Percentiles rank a stretch among this genome's conserved stretches.
Conservation (phyloP, 192 early-diverging fungal genomes). For the Pilaira anomala region DNA sequence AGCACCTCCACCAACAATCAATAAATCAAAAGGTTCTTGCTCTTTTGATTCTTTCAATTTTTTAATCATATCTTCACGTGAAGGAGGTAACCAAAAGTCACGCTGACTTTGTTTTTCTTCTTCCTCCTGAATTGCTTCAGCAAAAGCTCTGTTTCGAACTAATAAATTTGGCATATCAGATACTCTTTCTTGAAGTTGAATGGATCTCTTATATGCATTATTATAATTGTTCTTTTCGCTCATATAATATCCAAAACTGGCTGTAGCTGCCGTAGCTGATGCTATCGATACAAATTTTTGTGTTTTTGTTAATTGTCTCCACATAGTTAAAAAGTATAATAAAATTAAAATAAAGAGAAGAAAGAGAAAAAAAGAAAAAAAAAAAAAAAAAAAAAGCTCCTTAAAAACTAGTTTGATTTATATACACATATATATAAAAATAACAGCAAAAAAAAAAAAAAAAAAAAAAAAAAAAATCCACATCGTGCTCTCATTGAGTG, state of each 20-base stretch:
- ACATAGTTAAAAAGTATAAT: constrained; percentile 24
- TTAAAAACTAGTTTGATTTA: too few relatives aligned
- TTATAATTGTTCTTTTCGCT: neutral
- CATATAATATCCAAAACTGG: constrained; percentile 19
- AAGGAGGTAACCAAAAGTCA: constrained; percentile 63
- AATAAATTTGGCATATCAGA: neutral
- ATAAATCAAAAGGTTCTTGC: constrained; percentile 67
- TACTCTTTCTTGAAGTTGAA: neutral
- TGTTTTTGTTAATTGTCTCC: constrained; percentile 31
- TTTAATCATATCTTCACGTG: constrained; percentile 67
- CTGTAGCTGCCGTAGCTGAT: constrained; percentile 18
- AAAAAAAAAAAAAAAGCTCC: neutral
- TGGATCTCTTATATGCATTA: constrained; percentile 12
- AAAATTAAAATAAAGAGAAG: neutral
- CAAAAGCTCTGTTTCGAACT: constrained; percentile 12
- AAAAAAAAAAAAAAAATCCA: neutral
- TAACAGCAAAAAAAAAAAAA: neutral
- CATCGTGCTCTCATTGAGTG: too few relatives aligned
- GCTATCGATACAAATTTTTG: constrained; percentile 24
- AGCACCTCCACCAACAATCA: constrained; percentile 95
- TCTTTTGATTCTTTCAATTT: constrained; percentile 55
- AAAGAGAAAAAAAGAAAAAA: neutral
- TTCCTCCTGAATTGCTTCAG: constrained; percentile 20
- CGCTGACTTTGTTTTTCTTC: neutral
- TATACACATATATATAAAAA: too few relatives aligned